These are phyloP conservation scores for Colletotrichum tropicale DNA, from an alignment of 2,329 filamentous ascomycete species.

Conservation along the genomic window DNA sequence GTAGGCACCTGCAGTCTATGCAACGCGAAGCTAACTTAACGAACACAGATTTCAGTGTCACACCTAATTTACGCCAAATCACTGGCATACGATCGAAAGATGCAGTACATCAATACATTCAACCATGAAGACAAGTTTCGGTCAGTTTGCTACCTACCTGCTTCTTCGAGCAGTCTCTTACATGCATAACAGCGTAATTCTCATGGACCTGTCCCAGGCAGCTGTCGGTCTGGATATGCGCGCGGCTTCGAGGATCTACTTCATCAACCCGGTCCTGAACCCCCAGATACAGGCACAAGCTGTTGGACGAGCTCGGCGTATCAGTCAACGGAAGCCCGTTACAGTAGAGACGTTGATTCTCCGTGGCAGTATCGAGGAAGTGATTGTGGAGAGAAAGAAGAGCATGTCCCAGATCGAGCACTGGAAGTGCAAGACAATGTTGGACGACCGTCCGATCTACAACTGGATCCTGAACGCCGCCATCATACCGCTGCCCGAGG, in stretches of 20 bases:
- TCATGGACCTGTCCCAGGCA: slow-evolving; percentile 92
- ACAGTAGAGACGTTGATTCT: slow-evolving; percentile 87
- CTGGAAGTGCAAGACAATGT: slow-evolving; percentile 56
- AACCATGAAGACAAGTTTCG: slow-evolving; percentile 70
- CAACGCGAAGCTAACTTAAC: not conserved
- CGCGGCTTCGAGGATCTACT: slow-evolving; percentile 84
- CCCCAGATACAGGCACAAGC: slow-evolving; percentile 88
- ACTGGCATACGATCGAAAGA: slow-evolving; percentile 64
- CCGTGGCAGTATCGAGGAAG: slow-evolving; percentile 81
- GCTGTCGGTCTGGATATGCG: slow-evolving; percentile 88
- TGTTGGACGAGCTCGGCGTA: slow-evolving; percentile 86
- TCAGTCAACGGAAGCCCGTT: slow-evolving; percentile 81
- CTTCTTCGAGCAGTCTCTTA: not conserved
- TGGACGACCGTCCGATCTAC: slow-evolving; percentile 62
- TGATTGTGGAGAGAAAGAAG: slow-evolving; percentile 75
- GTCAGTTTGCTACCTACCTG: slow-evolving; percentile 25
- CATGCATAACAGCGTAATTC: slow-evolving; percentile 62
- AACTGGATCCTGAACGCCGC: slow-evolving; percentile 62
- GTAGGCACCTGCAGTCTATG: slow-evolving; percentile 23
- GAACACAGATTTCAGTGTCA: slow-evolving; percentile 54
- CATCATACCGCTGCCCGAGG: slow-evolving; percentile 41
- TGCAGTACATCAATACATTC: slow-evolving; percentile 80
- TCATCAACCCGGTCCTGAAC: slow-evolving; percentile 86
- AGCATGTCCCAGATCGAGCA: slow-evolving; percentile 76
- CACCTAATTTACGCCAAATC: slow-evolving; percentile 72